These are phyloP conservation scores for Edaphochlamys debaryana DNA, from an alignment of 139 green algal genomes.

Conservation along the genomic window DNA sequence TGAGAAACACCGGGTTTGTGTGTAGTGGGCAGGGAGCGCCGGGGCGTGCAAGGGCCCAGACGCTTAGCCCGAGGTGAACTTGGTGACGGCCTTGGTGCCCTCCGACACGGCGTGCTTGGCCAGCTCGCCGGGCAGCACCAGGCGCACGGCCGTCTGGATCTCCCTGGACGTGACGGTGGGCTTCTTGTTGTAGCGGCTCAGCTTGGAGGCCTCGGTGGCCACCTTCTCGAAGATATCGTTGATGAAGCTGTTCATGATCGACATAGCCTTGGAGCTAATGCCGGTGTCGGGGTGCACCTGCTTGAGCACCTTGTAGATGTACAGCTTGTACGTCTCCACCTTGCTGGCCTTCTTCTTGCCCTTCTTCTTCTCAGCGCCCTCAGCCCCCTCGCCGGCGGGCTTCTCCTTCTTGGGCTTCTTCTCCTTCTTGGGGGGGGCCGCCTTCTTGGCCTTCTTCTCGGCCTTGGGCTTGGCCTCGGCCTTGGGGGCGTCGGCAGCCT, in stretches of 20 bases:
- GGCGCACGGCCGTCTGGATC: slow-evolving; percentile 86
- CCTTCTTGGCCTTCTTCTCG: too few species aligned
- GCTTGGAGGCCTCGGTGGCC: slow-evolving; percentile 74
- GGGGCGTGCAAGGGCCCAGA: too few species aligned
- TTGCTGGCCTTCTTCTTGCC: too few species aligned
- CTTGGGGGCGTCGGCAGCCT: too few species aligned
- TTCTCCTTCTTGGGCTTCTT: too few species aligned
- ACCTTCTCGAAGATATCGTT: slow-evolving; percentile 91
- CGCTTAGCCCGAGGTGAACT: slow-evolving; percentile 83
- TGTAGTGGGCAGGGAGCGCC: too few species aligned
- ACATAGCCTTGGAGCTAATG: slow-evolving; percentile 96
- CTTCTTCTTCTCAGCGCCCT: too few species aligned
- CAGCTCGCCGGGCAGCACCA: slow-evolving; percentile 84
- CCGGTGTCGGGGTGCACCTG: slow-evolving; percentile 95
- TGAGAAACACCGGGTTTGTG: too few species aligned
- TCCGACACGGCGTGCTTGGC: slow-evolving; percentile 83
- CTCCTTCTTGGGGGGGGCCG: too few species aligned
- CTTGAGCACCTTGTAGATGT: slow-evolving; percentile 98
- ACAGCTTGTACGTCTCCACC: slow-evolving; percentile 97
- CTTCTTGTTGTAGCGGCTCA: slow-evolving; percentile 62
- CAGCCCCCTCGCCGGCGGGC: too few species aligned
- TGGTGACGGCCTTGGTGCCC: slow-evolving; percentile 93
- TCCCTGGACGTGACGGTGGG: slow-evolving; percentile 48
- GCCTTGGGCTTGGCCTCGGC: too few species aligned
- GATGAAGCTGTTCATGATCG: slow-evolving; percentile 85